Percentiles rank a stretch among this genome's conserved stretches.
These are phyloP conservation scores for Cerrena zonata DNA, from an alignment of 1,284 basidiomycete genomes.

Conservation along the genomic window DNA sequence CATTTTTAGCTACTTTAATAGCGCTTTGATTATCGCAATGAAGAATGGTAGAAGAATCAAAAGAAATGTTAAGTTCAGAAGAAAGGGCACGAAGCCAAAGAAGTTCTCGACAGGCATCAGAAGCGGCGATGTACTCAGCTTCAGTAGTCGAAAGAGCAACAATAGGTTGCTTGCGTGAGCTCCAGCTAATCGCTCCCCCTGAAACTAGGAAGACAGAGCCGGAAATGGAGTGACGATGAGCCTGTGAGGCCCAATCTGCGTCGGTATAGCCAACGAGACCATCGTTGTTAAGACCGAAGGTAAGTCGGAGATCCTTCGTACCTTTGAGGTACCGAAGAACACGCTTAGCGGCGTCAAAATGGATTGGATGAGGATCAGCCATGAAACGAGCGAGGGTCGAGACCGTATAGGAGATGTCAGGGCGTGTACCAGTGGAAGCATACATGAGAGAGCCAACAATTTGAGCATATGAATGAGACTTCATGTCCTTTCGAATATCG, in stretches of 20 bases:
- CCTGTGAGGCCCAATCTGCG: too few species aligned
- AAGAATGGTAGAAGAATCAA: background rate
- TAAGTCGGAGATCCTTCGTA: constrained; percentile 28
- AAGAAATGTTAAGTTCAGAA: constrained; percentile 2
- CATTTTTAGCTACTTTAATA: background rate
- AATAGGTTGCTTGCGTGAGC: background rate
- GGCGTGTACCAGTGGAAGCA: constrained; percentile 29
- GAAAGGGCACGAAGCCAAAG: background rate
- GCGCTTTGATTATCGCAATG: background rate
- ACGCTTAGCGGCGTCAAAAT: constrained; percentile 33
- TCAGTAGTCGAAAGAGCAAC: too few species aligned
- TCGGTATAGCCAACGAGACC: background rate
- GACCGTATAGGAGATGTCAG: constrained; percentile 35
- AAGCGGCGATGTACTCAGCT: too few species aligned
- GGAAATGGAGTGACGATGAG: background rate
- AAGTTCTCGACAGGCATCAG: background rate
- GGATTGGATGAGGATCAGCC: constrained; percentile 19
- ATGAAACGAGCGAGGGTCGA: constrained; percentile 30
- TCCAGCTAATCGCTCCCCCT: background rate
- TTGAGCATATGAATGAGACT: constrained; percentile 22
- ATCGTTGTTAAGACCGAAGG: constrained; percentile 16
- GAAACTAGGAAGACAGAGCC: constrained; percentile 1
- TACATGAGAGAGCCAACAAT: too few species aligned
- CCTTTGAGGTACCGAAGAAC: constrained; percentile 37
- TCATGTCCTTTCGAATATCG: too few species aligned